These are phyloP conservation scores for Plasmodium berghei DNA, from an alignment of 169 alveolate species.

Conservation along the genomic window DNA sequence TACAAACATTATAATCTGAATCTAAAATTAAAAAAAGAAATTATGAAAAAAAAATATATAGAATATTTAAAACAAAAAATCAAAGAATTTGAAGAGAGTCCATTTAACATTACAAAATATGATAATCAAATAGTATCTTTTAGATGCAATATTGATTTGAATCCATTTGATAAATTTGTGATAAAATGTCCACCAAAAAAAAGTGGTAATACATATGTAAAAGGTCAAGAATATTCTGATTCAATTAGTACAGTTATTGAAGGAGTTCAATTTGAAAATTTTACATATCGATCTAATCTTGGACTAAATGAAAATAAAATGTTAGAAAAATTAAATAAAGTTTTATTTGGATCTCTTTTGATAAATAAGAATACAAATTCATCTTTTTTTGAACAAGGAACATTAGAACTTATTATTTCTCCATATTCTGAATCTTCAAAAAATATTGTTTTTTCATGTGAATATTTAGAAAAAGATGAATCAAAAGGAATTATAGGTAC, in stretches of 20 bases:
- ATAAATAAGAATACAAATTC: conserved; percentile 17
- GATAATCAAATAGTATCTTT: conserved; percentile 10
- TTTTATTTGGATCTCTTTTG: conserved; percentile 37
- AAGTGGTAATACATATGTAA: neutral
- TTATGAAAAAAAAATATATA: conserved; percentile 36
- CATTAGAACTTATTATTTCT: conserved; percentile 36
- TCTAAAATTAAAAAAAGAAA: conserved; percentile 40
- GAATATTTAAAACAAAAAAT: conserved; percentile 41
- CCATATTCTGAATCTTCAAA: conserved; percentile 61
- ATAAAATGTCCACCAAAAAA: conserved; percentile 35
- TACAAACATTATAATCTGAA: conserved; percentile 35
- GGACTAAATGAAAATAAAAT: conserved; percentile 17
- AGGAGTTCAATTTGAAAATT: neutral
- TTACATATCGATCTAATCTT: conserved; percentile 30
- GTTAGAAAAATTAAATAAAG: conserved; percentile 21
- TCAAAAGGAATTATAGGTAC: conserved; percentile 14
- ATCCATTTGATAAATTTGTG: conserved; percentile 31
- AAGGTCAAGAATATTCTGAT: neutral
- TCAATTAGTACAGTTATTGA: neutral
- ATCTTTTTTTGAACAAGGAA: conserved; percentile 62
- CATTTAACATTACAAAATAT: neutral
- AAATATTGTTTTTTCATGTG: conserved; percentile 40
- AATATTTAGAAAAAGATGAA: conserved; percentile 23
- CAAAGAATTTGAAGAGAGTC: conserved; percentile 11
- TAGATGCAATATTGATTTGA: conserved; percentile 47